Evolutionary conservation across 2,329 filamentous ascomycete species (phyloP).

Genomic region (Nothomitra cinnamomea): DNA sequence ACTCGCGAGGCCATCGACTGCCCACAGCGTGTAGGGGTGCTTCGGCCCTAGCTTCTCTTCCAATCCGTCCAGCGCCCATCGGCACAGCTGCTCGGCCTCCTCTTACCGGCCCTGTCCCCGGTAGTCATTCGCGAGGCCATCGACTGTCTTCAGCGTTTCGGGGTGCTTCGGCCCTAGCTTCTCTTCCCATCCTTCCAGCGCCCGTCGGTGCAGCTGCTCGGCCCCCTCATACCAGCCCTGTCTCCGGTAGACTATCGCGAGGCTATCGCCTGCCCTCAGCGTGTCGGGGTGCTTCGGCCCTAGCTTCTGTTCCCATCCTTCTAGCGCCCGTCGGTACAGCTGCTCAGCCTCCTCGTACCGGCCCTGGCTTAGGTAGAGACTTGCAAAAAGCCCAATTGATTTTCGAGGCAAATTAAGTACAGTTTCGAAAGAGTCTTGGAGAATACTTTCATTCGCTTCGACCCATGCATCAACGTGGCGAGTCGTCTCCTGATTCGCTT

Average conservation of each 20-base stretch:
- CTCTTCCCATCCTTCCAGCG: not conserved
- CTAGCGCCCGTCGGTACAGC: not conserved
- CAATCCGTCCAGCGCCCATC: not conserved
- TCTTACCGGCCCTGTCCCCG: not conserved
- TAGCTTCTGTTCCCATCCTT: not conserved
- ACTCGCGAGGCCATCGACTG: not conserved
- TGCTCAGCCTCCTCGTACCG: not conserved
- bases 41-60: not conserved
- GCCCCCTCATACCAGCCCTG: not conserved
- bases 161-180: not conserved
- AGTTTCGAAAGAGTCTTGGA: too few relatives aligned
- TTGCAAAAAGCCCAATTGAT: too few relatives aligned
- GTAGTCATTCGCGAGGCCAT: not conserved
- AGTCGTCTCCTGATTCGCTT: constrained; percentile 4
- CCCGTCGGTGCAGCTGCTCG: not conserved
- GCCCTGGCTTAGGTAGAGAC: too few relatives aligned
- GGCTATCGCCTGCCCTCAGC: not conserved
- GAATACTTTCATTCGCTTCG: not conserved
- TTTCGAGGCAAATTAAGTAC: too few relatives aligned
- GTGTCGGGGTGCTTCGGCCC: not conserved
- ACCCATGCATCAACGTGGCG: constrained; percentile 5
- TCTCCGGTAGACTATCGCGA: not conserved
- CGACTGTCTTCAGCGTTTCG: not conserved
- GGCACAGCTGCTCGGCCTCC: not conserved
- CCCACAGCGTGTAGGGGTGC: not conserved